Conservation (phyloP, 306 rosid genomes). For the Luffa acutangula region DNA sequence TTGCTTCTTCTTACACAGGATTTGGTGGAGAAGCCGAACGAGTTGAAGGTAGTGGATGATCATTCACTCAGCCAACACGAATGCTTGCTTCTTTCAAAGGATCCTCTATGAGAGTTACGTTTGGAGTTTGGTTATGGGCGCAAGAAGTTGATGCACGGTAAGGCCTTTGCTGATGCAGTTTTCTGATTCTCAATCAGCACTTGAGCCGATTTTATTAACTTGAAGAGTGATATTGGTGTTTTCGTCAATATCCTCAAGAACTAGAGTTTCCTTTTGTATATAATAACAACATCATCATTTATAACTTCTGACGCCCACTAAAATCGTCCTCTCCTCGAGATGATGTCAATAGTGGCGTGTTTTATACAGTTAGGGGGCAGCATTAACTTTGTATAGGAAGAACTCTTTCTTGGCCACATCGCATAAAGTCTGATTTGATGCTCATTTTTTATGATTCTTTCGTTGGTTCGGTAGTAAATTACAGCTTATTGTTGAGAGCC, state of each 20-base stretch:
- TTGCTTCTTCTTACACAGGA: neutral
- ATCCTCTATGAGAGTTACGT: neutral
- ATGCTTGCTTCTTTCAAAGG: neutral
- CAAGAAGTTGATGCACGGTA: neutral
- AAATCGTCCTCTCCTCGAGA: neutral
- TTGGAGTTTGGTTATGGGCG: neutral
- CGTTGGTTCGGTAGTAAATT: neutral
- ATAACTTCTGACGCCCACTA: neutral
- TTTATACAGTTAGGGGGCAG: neutral
- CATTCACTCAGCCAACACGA: neutral
- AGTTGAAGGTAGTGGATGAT: neutral
- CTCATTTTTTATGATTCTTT: neutral
- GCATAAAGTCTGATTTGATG: neutral
- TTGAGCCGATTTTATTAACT: neutral
- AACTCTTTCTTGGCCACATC: neutral
- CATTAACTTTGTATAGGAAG: constrained; percentile 9
- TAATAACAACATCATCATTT: neutral
- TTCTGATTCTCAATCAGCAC: neutral
- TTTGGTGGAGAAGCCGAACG: neutral
- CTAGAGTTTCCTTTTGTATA: constrained; percentile 3
- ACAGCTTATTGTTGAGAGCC: neutral
- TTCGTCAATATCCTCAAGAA: neutral
- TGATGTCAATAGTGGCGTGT: constrained; percentile 1
- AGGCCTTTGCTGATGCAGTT: neutral
- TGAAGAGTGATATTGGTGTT: constrained; percentile 3